Evolutionary conservation across 768 basidiomycete genomes (phyloP).

Genomic region (Suillus luteus): DNA sequence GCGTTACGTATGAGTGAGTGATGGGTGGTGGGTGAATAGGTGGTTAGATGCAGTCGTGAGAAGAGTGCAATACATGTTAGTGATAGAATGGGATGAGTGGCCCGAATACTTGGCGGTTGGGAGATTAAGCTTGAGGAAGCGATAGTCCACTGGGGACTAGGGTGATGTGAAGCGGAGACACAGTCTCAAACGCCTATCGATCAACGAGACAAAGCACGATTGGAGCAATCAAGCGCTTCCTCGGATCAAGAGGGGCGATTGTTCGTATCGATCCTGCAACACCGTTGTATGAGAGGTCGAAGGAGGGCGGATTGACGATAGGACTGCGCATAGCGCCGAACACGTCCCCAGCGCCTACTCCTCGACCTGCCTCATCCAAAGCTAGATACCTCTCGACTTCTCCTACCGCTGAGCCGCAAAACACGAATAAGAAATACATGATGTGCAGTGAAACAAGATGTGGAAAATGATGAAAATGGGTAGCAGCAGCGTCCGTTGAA

Average conservation of each 20-base stretch:
- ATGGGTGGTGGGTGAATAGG: slow-evolving; percentile 25
- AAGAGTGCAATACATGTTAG: slow-evolving; percentile 24
- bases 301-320: slow-evolving; percentile 25
- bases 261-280: slow-evolving; percentile 39
- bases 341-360: slow-evolving; percentile 34
- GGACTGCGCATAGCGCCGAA: slow-evolving; percentile 35
- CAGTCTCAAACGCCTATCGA: slow-evolving; percentile 41
- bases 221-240: slow-evolving; percentile 29
- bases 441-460: slow-evolving; percentile 35
- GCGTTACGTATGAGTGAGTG: slow-evolving; percentile 19
- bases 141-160: slow-evolving; percentile 32
- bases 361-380: slow-evolving; percentile 29
- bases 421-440: slow-evolving; percentile 37
- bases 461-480: slow-evolving; percentile 37
- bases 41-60: slow-evolving; percentile 25
- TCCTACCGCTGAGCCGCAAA: slow-evolving; percentile 28
- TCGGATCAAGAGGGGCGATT: slow-evolving; percentile 36
- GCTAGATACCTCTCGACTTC: slow-evolving; percentile 18
- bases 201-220: slow-evolving; percentile 43
- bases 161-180: slow-evolving; percentile 28
- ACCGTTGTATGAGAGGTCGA: slow-evolving; percentile 38
- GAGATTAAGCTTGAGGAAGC: slow-evolving; percentile 27
- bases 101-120: slow-evolving; percentile 23
- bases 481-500: slow-evolving; percentile 30
- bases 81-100: slow-evolving; percentile 23